Evolutionary conservation across 306 rosid species (phyloP), one percentile per base, ranked within the genome.

Genomic region (Trifolium repens): DNA sequence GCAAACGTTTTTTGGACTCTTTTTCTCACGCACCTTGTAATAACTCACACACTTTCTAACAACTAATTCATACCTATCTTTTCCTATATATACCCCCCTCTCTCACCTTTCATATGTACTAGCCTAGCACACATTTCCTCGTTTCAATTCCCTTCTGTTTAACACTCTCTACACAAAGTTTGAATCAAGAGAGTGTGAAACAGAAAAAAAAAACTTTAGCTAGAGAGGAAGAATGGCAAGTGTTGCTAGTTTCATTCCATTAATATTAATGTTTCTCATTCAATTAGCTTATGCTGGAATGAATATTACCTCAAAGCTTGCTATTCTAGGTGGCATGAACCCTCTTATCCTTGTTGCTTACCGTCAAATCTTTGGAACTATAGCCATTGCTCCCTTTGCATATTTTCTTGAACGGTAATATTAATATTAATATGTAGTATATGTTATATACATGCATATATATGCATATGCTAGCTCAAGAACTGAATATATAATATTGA

Each of bases 291-390:
- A 85, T 69, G 89, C 96, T 1, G 96, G 84, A 8, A 79, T 94
- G 96, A 94, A 84, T 30, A 84, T 92, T 3, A 90, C 84, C 5
- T 90, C 99, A n/a, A 92, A 91, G 89, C 90, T 94, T 40, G 99
- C 99, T 0, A 57, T 94, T 34, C 78, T 84, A 46, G 79, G 93
- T 57, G 93, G 92, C 42, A 89, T 92, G 97, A 82, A 83, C 69
- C 97, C 97, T 7, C 74, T 92, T 2, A 79, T 94, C 40, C 96
- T 94, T 14, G 99, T 87, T 32, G 88, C 96, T 42, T 94, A 94
- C 47, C 80, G 99, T 0, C 99, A 91, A 78, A 66, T 94, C 52
- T 90, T 94, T 73, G 99, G 91, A 0, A 81, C 93, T 9, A 2
- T 69, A 0, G 79, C 93, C 84, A 86, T 92, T 43, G 89, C 85